Percentiles rank a stretch among this genome's conserved stretches.
Evolutionary conservation across 257 asterid species (phyloP).

Genomic region (Solanum piurae): DNA sequence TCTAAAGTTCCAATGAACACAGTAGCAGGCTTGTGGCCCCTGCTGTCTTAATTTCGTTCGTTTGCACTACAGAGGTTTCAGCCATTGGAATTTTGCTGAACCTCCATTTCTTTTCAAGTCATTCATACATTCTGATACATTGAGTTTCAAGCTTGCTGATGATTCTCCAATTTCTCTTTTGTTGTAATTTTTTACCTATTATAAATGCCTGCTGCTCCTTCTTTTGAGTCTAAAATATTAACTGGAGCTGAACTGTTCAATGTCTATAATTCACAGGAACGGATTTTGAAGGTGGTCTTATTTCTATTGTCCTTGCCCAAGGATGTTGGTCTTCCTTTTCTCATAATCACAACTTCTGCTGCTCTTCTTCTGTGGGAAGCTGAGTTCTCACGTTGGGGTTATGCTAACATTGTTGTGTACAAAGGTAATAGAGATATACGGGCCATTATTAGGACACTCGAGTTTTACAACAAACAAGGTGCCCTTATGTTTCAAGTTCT

Average conservation of each 20-base stretch:
- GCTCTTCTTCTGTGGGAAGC: conserved; percentile 22
- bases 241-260: background rate
- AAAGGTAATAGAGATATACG: conserved; percentile 15
- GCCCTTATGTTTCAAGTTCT: conserved; percentile 25
- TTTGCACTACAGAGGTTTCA: background rate
- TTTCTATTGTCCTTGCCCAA: conserved; percentile 13
- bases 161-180: background rate
- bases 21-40: background rate
- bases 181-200: background rate
- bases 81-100: background rate
- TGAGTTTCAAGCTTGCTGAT: background rate
- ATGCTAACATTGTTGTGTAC: conserved; percentile 11
- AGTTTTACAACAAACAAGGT: conserved; percentile 15
- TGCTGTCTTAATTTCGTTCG: background rate
- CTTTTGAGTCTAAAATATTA: background rate
- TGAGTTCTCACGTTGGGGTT: conserved; percentile 14
- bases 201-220: background rate
- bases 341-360: conserved; percentile 13
- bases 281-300: conserved; percentile 7
- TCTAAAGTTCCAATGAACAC: background rate
- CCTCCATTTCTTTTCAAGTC: background rate
- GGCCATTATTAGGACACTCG: conserved; percentile 7
- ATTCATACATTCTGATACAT: background rate
- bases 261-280: conserved; percentile 13
- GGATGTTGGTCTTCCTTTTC: conserved; percentile 5